Evolutionary conservation across 176 grass and related monocot genomes (phyloP), one percentile per base, ranked within the genome.

Genomic region (Guadua angustifolia): DNA sequence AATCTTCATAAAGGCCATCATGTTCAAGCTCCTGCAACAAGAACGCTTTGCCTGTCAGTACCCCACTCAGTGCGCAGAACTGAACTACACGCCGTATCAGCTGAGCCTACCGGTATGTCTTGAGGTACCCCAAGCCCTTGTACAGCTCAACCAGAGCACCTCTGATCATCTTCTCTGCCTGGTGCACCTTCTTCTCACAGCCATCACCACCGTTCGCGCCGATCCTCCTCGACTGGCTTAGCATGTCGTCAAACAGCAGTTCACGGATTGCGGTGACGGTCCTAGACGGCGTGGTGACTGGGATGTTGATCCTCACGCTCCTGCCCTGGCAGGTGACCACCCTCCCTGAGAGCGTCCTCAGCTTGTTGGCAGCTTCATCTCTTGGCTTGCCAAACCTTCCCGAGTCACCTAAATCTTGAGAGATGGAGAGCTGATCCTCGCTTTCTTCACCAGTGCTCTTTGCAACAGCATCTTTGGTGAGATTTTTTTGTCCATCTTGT

Each of bases 91-190:
- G 36, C 60, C 33, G 68, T 51, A 63, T 65, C 56, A 80, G 44
- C 7, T 66, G 51, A 45, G 53, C 80, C 56, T 82, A 99, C 96
- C 89, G 85, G 56, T 99, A 99, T 3, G 93, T 95, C 69, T 78
- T 88, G 53, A 99, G 85, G 81, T 95, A 99, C 7, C 81, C 91
- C 79, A 95, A 84, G 15, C 93, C 96, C 81, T 99, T 99, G 83
- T 90, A 99, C 43, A 99, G 72, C 86, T 99, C 96, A 38, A 94
- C 80, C 49, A 94, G 85, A 52, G 96, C 96, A 56, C 93, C 93
- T 65, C 91, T 94, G 71, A 99, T 99, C 86, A 99, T 99, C 89
- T 99, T 99, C 86, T 94, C 93, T 45, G 96, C 96, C 75, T 95
- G 93, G 56, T 88, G 93, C 68, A 96, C 78, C 73, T 99, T 99